A percentile compares a stretch with the other conserved stretches of the same genome.
phyloP scores from a whole-genome alignment of 2,329 filamentous ascomycete genomes.

The Diaporthe humulicola region DNA sequence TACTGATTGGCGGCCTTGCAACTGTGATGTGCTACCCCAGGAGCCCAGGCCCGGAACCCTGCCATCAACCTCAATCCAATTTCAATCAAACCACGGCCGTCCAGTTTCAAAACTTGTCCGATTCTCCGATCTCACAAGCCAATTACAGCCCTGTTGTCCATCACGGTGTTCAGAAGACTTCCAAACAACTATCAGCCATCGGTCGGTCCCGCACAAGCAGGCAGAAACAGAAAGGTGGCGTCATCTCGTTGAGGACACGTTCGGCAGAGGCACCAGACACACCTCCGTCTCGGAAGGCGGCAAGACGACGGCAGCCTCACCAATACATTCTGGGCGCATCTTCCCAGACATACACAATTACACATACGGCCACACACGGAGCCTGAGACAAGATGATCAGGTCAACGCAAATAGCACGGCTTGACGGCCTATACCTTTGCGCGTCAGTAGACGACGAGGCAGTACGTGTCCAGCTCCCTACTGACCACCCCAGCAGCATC shows the following conservation, averaged over 20 bases:
- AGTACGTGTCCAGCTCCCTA: conserved; percentile 55
- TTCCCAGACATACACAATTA: not conserved
- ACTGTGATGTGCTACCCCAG: conserved; percentile 11
- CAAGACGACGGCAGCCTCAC: conserved; percentile 1
- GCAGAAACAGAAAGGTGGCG: conserved; percentile 21
- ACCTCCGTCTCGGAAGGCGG: not conserved
- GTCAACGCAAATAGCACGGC: conserved; percentile 93
- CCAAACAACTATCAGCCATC: not conserved
- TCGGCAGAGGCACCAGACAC: conserved; percentile 1
- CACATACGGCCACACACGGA: not conserved
- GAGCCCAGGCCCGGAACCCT: conserved; percentile 12
- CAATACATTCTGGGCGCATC: not conserved
- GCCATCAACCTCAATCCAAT: conserved; percentile 4
- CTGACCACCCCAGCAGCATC: conserved; percentile 35
- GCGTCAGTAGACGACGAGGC: conserved; percentile 94
- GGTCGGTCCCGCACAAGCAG: not conserved
- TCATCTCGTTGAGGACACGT: conserved; percentile 37
- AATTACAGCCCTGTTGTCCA: not conserved
- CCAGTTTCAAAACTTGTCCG: not conserved
- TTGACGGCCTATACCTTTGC: conserved; percentile 95
- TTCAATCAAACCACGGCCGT: not conserved
- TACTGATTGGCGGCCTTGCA: conserved; percentile 24
- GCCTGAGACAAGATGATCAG: conserved; percentile 75
- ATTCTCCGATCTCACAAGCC: not conserved
- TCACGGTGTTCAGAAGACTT: not conserved